Conservation (phyloP, 495 filamentous ascomycete genomes). For the Penicillium atrosanguineum region DNA sequence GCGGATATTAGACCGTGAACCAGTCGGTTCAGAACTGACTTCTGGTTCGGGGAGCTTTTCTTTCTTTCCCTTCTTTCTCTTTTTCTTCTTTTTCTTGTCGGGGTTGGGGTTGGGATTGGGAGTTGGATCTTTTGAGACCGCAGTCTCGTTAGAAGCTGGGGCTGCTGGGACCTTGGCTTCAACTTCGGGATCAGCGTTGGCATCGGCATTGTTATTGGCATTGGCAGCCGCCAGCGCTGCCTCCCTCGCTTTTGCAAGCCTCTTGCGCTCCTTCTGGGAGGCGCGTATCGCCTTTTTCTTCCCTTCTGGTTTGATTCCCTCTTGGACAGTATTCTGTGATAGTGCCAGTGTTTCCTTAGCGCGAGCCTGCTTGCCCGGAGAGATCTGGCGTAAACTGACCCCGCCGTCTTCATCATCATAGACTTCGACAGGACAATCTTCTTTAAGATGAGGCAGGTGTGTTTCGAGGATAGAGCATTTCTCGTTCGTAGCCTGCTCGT, state of each 20-base stretch:
- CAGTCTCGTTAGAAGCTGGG: neutral
- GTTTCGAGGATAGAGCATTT: slow-evolving; percentile 28
- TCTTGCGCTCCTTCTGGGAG: slow-evolving; percentile 11
- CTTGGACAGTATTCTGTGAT: neutral
- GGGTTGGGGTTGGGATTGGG: neutral
- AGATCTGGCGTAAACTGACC: slow-evolving; percentile 1
- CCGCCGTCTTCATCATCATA: slow-evolving; percentile 18
- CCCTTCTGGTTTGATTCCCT: neutral
- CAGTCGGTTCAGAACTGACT: neutral
- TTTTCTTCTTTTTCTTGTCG: slow-evolving; percentile 2
- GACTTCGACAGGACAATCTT: neutral
- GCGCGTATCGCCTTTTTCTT: slow-evolving; percentile 10
- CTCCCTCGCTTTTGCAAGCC: slow-evolving; percentile 22
- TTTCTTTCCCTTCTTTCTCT: neutral
- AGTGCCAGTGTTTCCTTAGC: neutral
- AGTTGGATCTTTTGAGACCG: neutral
- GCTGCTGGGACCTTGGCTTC: neutral
- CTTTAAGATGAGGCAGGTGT: neutral
- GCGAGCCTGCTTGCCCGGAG: neutral
- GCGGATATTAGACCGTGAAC: slow-evolving; percentile 1
- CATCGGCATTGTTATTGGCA: neutral
- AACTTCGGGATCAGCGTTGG: neutral
- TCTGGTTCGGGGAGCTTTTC: neutral
- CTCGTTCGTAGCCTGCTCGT: slow-evolving; percentile 11
- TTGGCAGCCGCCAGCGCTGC: neutral